Percentiles rank a stretch among this genome's conserved stretches.
Evolutionary conservation across 495 filamentous ascomycete species (phyloP).

Genomic region (Penicillium subrubescens): DNA sequence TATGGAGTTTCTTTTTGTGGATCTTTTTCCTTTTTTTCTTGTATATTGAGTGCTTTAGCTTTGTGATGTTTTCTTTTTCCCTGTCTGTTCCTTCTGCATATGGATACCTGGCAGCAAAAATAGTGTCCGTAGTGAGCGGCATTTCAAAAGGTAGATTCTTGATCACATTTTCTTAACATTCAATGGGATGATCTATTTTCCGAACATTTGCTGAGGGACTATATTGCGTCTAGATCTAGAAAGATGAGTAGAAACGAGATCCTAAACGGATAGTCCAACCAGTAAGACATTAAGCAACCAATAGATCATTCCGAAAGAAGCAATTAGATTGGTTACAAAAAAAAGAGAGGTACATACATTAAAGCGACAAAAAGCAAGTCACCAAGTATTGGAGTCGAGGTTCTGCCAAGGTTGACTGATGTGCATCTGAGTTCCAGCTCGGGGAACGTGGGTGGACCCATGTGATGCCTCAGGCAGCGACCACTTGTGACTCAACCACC

Average conservation of each 20-base stretch:
- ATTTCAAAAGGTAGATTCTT: not conserved
- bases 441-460: not conserved
- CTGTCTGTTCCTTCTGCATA: not conserved
- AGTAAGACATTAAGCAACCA: not conserved
- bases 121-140: not conserved
- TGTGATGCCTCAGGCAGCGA: slow-evolving; percentile 28
- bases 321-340: no score
- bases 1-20: not conserved
- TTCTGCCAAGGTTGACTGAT: not conserved
- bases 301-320: not conserved
- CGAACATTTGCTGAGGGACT: not conserved
- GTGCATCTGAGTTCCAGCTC: not conserved
- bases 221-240: not conserved
- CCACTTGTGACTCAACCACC: slow-evolving; percentile 22
- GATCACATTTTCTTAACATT: not conserved
- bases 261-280: not conserved
- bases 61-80: not conserved
- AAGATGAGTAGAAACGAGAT: not conserved
- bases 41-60: not conserved
- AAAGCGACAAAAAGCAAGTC: not conserved
- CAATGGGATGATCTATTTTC: no score
- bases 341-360: not conserved
- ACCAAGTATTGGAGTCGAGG: not conserved
- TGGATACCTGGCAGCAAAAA: not conserved
- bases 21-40: not conserved